These are phyloP conservation scores for Nicotiana noctiflora DNA, from an alignment of 257 asterid genomes.

Conservation along the genomic window DNA sequence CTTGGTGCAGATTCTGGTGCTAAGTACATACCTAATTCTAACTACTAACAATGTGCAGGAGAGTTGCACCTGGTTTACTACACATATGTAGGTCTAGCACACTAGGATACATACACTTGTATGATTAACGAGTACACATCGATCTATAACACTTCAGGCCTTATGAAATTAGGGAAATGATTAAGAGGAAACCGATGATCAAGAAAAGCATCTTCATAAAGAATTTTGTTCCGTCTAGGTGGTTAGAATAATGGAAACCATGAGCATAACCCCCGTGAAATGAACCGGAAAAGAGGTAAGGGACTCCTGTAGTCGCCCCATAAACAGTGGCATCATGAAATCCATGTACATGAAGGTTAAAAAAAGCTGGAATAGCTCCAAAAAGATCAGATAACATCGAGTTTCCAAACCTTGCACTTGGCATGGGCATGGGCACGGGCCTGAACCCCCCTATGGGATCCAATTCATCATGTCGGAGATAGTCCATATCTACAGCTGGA, in stretches of 20 bases:
- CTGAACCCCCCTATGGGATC: slow-evolving; percentile 39
- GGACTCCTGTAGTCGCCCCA: slow-evolving; percentile 67
- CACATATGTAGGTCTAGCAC: slow-evolving; percentile 21
- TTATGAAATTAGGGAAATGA: slow-evolving; percentile 31
- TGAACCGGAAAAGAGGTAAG: slow-evolving; percentile 61
- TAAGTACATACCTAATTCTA: neutral
- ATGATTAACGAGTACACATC: neutral
- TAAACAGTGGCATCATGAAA: slow-evolving; percentile 76
- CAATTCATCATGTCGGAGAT: slow-evolving; percentile 40
- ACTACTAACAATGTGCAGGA: neutral
- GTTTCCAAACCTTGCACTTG: slow-evolving; percentile 57
- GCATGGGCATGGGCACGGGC: slow-evolving; percentile 53
- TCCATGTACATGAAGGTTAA: slow-evolving; percentile 60
- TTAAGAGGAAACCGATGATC: slow-evolving; percentile 38
- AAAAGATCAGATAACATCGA: slow-evolving; percentile 48
- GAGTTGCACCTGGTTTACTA: slow-evolving; percentile 12
- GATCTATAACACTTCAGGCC: neutral
- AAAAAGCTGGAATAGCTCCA: slow-evolving; percentile 55
- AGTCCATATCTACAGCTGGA: slow-evolving; percentile 45
- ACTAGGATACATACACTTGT: slow-evolving; percentile 32
- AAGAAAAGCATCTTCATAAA: slow-evolving; percentile 43
- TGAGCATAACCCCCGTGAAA: slow-evolving; percentile 69
- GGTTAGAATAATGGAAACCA: slow-evolving; percentile 52
- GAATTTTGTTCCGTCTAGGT: slow-evolving; percentile 45
- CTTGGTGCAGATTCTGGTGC: slow-evolving; percentile 1